phyloP scores from a whole-genome alignment of 208 protist genomes.

The Acanthamoeba castellanii region DNA sequence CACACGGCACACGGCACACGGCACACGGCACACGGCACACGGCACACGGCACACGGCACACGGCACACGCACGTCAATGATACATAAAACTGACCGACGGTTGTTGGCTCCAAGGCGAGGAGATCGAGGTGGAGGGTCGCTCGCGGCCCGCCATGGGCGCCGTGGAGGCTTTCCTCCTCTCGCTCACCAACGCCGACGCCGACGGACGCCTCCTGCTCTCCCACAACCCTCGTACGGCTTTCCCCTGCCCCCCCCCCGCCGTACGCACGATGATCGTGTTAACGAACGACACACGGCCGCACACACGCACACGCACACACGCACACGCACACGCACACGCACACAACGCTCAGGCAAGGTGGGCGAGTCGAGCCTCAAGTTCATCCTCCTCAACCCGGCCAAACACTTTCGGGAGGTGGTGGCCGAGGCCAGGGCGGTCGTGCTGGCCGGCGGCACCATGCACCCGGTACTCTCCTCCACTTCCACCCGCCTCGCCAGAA shows the following conservation, averaged over 20 bases:
- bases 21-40: too few relatives aligned
- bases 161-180: constrained; percentile 65
- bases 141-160: constrained; percentile 60
- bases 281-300: too few relatives aligned
- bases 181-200: constrained; percentile 74
- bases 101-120: background rate
- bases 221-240: constrained; percentile 57
- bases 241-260: background rate
- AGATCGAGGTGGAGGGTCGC: constrained; percentile 2
- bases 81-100: background rate
- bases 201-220: constrained; percentile 79
- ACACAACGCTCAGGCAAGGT: constrained; percentile 39
- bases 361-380: constrained; percentile 75
- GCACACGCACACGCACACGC: background rate
- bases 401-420: constrained; percentile 89
- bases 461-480: constrained; percentile 55
- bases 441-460: constrained; percentile 83
- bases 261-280: too few relatives aligned
- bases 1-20: too few relatives aligned
- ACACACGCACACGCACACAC: too few relatives aligned
- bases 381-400: constrained; percentile 88
- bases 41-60: too few relatives aligned
- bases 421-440: constrained; percentile 83
- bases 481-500: too few relatives aligned
- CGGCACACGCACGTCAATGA: background rate